A percentile compares a stretch with the other conserved stretches of the same genome.
Conservation (phyloP, 495 filamentous ascomycete species). For the Entonaema liquescens region DNA sequence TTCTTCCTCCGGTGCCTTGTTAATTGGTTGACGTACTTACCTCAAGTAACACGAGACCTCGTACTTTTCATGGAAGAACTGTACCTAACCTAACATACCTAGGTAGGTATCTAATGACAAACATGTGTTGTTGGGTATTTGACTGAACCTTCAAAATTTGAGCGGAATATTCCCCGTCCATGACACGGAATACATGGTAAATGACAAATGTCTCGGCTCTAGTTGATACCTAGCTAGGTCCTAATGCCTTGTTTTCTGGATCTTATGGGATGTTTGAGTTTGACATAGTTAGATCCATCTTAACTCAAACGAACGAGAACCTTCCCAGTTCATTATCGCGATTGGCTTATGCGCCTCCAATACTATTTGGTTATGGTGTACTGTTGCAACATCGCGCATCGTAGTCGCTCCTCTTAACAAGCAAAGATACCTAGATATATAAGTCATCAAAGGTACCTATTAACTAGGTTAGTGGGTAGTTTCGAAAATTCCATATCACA, state of each 20-base stretch:
- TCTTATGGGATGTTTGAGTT: neutral
- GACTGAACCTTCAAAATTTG: neutral
- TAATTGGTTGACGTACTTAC: neutral
- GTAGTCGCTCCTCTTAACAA: too few relatives aligned
- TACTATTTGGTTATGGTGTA: too few relatives aligned
- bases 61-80: neutral
- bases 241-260: neutral
- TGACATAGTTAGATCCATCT: neutral
- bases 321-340: neutral
- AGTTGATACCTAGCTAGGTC: neutral
- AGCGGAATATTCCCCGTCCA: conserved; percentile 1
- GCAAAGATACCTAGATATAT: too few relatives aligned
- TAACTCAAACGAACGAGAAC: neutral
- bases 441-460: too few relatives aligned
- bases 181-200: too few relatives aligned
- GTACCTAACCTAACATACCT: too few relatives aligned
- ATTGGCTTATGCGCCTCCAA: neutral
- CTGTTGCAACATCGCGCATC: too few relatives aligned
- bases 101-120: neutral
- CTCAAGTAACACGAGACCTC: neutral
- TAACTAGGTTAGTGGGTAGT: too few relatives aligned
- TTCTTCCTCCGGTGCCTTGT: neutral
- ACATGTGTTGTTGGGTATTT: neutral
- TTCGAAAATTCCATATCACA: too few relatives aligned
- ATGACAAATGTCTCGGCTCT: conserved; percentile 4